Evolutionary conservation across 202 grass and related monocot genomes (phyloP), one percentile per base, ranked within the genome.

Genomic region (Zizania palustris): DNA sequence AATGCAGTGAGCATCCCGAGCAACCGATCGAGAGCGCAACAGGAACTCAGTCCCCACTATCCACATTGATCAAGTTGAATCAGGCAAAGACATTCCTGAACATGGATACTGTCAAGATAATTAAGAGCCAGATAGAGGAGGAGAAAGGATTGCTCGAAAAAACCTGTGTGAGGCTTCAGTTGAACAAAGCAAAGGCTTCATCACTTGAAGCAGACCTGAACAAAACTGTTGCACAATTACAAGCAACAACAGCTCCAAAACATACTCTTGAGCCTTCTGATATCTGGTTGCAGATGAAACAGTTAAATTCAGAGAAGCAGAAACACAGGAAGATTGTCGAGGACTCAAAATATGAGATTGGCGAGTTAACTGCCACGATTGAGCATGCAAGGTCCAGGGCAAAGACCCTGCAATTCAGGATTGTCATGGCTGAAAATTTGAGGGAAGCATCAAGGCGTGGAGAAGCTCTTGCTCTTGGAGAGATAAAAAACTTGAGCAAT

Each of bases 41-140:
- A 49, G 15, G 2, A 48, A 63, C 42, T 41, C 82, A 70, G 66
- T 86, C 85, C 73, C 75, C 83, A 40, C 22, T 82, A 20, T 57
- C 74, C 55, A 92, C 88, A 59, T 72, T 93, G 71, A 83, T 92
- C 67, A 86, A 88, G 70, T 85, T 97, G 65, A 89, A 93, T 67
- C 94, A 92, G 69, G 94, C 89, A 72, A 97, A 93, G 73, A 58
- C 69, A 13, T 90, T 90, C 70, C 80, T 97, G 45, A 93, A 84
- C 80, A 86, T 77, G 59, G 88, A 88, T 55, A 90, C 82, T 36
- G 76, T 89, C 69, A 74, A 80, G 67, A 72, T 82, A 48, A 57
- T 93, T 37, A 93, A 82, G 54, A 77, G 65, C 63, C 86, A 92
- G 62, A 79, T 97, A 74, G 86, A 92, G 69, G 83, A 89, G 53